Base-by-base conservation (phyloP, 179 eudicot species). In the Kewa caespitosa region DNA sequence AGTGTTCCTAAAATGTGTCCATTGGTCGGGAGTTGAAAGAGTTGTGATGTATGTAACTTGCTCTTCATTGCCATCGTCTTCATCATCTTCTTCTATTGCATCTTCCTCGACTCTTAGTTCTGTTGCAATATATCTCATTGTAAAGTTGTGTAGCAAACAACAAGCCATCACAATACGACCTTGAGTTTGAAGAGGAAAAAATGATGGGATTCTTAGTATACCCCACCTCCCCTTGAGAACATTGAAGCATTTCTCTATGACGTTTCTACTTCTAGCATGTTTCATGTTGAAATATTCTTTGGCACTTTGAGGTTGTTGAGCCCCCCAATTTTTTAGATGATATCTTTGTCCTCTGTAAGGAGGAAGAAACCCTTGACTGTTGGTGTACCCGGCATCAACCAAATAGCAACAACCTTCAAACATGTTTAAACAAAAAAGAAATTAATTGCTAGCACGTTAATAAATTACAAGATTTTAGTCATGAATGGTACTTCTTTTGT, bases 301-400 rank as follows among this genome's bases (percentile, higher is more conserved):
- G 3, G 66, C 12, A 18, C 12, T 32, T 28, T 20, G 30, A 14
- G 70, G 17, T 39, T 48, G 39, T 8, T 13, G 60, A 25, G 30
- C 32, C 18, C 60, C 43, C 69, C 60, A 62, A 41, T 74, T 71
- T 25, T 17, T 28, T 18, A 74, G 12, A 31, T 64, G 71, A 74
- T 73, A 73, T 1, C 36, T 2, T 59, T 73, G 55, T 11, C 55
- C 55, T 59, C 68, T 38, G 61, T 38, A 73, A 25, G 76, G 76
- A 15, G 76, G 15, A 1, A 73, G 30, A 39, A 73, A 73, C 20
- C 76, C 55, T 14, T 59, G 55, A 36, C 38, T 2, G 30, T 61
- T 60, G 7, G 37, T 59, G 25, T 59, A 73, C 28, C 62, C 34
- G 7, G 63, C 57, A 62, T 74, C 55, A 25, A 20, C 30, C 11